Conservation (phyloP, 1,284 basidiomycete genomes). For the Trametes hirsuta region DNA sequence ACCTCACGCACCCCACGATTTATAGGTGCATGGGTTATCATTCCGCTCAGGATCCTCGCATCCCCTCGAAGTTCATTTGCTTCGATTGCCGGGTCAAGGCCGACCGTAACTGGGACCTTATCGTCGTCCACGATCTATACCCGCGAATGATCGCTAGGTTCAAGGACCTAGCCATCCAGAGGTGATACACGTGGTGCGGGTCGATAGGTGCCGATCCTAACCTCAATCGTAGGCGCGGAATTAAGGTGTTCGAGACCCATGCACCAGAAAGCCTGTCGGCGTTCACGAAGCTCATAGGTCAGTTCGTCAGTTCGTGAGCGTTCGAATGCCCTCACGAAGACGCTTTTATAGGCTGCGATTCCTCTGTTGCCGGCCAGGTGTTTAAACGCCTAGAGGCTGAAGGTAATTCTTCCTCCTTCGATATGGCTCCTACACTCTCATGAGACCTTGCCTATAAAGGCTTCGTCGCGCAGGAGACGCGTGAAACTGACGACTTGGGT, state of each 20-base stretch:
- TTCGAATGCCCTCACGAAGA: not conserved
- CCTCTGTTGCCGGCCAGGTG: constrained; percentile 58
- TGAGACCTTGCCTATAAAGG: constrained; percentile 40
- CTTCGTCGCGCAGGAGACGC: constrained; percentile 58
- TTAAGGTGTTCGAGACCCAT: constrained; percentile 65
- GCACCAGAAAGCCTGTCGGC: constrained; percentile 50
- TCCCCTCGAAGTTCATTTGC: constrained; percentile 63
- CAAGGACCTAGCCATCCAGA: constrained; percentile 68
- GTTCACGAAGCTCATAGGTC: constrained; percentile 66
- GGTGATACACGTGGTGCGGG: constrained; percentile 44
- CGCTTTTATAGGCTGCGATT: constrained; percentile 51
- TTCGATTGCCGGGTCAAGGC: constrained; percentile 70
- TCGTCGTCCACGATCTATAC: constrained; percentile 56
- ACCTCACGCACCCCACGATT: too few relatives aligned
- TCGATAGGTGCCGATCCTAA: constrained; percentile 5
- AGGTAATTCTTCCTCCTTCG: constrained; percentile 43
- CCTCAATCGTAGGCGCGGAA: constrained; percentile 58
- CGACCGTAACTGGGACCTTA: constrained; percentile 69
- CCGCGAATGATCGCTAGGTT: constrained; percentile 63
- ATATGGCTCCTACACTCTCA: too few relatives aligned
- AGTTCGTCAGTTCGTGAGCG: constrained; percentile 18
- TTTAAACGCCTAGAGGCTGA: constrained; percentile 71
- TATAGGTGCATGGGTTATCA: constrained; percentile 83
- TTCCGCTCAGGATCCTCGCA: constrained; percentile 53
- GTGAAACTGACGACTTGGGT: constrained; percentile 53